A percentile compares a stretch with the other conserved stretches of the same genome.
Evolutionary conservation across 257 asterid genomes (phyloP).

Genomic region (Ophiorrhiza pumila): DNA sequence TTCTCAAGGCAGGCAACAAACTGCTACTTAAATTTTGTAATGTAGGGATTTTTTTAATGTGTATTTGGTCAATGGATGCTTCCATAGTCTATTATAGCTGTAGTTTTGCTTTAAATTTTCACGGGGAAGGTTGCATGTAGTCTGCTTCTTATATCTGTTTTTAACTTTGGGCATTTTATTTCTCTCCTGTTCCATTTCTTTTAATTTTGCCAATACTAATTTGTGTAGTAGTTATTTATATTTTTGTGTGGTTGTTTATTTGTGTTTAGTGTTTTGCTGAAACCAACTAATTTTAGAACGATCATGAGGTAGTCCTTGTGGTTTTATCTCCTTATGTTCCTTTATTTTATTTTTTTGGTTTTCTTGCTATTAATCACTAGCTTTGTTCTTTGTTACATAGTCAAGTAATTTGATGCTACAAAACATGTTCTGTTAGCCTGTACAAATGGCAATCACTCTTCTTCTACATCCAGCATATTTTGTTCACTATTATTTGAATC

Average conservation of each 20-base stretch:
- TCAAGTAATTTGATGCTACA: background rate
- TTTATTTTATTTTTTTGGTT: background rate
- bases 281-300: background rate
- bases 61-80: conserved; percentile 23
- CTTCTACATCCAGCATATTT: background rate
- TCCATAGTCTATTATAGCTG: conserved; percentile 9
- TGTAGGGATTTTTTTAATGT: conserved; percentile 37
- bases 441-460: background rate
- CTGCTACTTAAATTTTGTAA: conserved; percentile 49
- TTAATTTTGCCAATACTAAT: background rate
- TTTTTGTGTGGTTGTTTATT: background rate
- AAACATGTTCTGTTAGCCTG: background rate
- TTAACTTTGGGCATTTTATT: background rate
- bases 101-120: background rate
- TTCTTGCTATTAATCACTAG: background rate
- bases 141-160: background rate
- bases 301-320: background rate
- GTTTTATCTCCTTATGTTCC: background rate
- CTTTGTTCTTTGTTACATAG: background rate
- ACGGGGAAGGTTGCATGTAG: background rate
- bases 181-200: background rate
- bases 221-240: background rate
- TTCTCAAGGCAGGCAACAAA: conserved; percentile 86
- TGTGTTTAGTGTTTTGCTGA: background rate
- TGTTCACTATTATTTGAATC: conserved; percentile 1